Evolutionary conservation across 257 asterid genomes (phyloP).

Genomic region (Solanum etuberosum): DNA sequence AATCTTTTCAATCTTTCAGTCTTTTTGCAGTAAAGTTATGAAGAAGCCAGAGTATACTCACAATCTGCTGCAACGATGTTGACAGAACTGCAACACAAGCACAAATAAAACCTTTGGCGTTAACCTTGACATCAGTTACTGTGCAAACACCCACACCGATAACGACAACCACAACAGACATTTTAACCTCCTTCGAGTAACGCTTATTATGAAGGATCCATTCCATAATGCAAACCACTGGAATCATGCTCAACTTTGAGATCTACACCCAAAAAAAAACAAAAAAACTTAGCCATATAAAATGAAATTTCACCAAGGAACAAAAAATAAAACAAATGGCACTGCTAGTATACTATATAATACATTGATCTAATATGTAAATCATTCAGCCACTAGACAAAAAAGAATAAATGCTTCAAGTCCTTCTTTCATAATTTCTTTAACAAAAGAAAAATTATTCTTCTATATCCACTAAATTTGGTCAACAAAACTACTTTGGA

Average conservation of each 20-base stretch:
- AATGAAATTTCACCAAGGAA: neutral
- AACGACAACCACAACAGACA: slow-evolving; percentile 81
- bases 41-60: slow-evolving; percentile 29
- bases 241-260: slow-evolving; percentile 97
- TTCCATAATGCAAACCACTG: slow-evolving; percentile 91
- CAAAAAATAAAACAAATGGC: neutral
- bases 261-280: slow-evolving; percentile 36
- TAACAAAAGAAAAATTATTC: neutral
- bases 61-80: slow-evolving; percentile 90
- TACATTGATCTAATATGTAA: neutral
- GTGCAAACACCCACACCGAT: slow-evolving; percentile 98
- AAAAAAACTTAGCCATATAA: slow-evolving; percentile 6
- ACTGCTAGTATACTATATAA: neutral
- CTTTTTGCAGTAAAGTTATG: neutral
- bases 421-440: neutral
- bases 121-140: slow-evolving; percentile 90
- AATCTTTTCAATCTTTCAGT: neutral
- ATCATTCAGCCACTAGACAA: neutral
- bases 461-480: neutral
- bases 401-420: neutral
- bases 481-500: neutral
- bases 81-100: slow-evolving; percentile 89
- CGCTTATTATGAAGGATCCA: slow-evolving; percentile 86
- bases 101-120: slow-evolving; percentile 72
- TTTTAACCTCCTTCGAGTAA: slow-evolving; percentile 71